A percentile compares a stretch with the other conserved stretches of the same genome.
phyloP scores from a whole-genome alignment of 148 eudicot genomes.

The Cornus florida region DNA sequence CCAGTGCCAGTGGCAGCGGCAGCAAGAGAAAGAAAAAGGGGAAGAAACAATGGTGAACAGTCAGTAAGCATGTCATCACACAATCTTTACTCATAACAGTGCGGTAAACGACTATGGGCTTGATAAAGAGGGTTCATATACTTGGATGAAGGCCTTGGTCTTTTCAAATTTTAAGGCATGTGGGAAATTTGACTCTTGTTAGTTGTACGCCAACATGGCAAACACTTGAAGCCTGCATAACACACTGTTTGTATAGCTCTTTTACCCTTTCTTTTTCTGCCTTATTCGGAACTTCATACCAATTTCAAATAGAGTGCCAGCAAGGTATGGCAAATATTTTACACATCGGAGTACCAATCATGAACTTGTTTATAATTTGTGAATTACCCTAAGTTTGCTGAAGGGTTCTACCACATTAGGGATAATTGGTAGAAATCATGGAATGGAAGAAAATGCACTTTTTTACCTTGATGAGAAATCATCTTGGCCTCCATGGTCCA shows the following conservation, averaged over 20 bases:
- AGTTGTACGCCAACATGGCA: not conserved
- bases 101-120: too few relatives aligned
- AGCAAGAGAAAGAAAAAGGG: slow-evolving; percentile 88
- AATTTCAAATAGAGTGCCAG: not conserved
- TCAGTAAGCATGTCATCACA: not conserved
- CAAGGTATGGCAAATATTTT: slow-evolving; percentile 3
- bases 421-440: not conserved
- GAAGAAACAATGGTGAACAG: slow-evolving; percentile 58
- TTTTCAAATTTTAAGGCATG: slow-evolving; percentile 3
- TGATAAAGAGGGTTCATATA: too few relatives aligned
- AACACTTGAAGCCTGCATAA: not conserved
- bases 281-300: not conserved
- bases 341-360: not conserved
- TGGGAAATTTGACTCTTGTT: slow-evolving; percentile 8
- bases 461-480: not conserved
- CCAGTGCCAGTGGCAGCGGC: slow-evolving; percentile 26
- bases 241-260: not conserved
- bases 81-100: not conserved
- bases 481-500: too few relatives aligned
- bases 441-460: not conserved
- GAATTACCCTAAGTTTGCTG: too few relatives aligned
- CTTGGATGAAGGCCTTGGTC: not conserved
- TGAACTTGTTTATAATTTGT: too few relatives aligned
- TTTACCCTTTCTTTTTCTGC: not conserved
- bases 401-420: not conserved